Evolutionary conservation across 164 flowering plant species (phyloP).

Genomic region (Magnolia changhungtana): DNA sequence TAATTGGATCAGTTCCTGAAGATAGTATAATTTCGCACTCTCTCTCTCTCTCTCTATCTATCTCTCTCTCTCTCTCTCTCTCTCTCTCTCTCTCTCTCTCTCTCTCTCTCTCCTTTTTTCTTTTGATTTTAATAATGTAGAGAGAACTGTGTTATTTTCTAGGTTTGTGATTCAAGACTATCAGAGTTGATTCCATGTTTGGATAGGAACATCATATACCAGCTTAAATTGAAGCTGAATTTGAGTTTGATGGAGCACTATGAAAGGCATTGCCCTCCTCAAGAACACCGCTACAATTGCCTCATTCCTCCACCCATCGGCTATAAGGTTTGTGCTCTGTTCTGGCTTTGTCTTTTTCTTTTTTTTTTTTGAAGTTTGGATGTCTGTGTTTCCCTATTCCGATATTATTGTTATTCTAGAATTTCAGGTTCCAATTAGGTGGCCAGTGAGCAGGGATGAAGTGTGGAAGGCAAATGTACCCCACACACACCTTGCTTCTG

Average conservation of each 20-base stretch:
- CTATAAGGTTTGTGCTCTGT: slow-evolving; percentile 56
- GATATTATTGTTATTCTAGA: slow-evolving; percentile 13
- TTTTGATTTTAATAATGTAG: no score
- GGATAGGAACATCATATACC: slow-evolving; percentile 70
- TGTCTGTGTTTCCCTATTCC: background rate
- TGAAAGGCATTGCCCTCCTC: slow-evolving; percentile 84
- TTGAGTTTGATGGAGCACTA: slow-evolving; percentile 88
- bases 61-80: background rate
- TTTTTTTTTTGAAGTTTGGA: background rate
- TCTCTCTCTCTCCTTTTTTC: background rate
- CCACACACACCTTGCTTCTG: slow-evolving; percentile 74
- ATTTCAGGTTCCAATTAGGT: slow-evolving; percentile 70
- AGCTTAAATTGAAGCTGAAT: slow-evolving; percentile 62
- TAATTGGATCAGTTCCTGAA: no score
- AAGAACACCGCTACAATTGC: slow-evolving; percentile 71
- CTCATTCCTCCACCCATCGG: slow-evolving; percentile 84
- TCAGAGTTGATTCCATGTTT: slow-evolving; percentile 89
- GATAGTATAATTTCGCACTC: background rate
- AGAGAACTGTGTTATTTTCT: background rate
- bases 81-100: background rate
- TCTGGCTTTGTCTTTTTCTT: background rate
- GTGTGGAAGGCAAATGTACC: slow-evolving; percentile 91
- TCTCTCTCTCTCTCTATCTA: background rate
- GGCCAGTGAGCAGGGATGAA: slow-evolving; percentile 84
- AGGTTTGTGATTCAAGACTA: slow-evolving; percentile 61